These are phyloP conservation scores for Wickerhamomyces sydowiorum DNA, from an alignment of 805 yeast species.

Conservation along the genomic window DNA sequence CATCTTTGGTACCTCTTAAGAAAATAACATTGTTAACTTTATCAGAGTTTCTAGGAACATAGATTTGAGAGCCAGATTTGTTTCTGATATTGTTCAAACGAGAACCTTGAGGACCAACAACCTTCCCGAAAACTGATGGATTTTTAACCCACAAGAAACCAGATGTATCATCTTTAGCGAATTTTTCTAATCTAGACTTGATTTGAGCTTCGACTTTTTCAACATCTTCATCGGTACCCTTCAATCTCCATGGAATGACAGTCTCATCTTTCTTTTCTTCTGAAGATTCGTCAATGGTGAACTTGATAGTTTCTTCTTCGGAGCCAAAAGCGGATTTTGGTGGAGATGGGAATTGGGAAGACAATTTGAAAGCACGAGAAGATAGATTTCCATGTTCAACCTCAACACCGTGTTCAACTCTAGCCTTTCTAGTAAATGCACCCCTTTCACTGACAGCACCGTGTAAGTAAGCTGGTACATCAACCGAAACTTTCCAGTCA, in stretches of 20 bases:
- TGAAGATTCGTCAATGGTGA: slow-evolving; percentile 34
- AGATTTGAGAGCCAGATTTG: slow-evolving; percentile 50
- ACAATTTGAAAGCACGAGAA: slow-evolving; percentile 45
- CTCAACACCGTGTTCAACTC: slow-evolving; percentile 46
- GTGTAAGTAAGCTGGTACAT: slow-evolving; percentile 53
- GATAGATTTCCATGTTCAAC: slow-evolving; percentile 51
- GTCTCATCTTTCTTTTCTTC: slow-evolving; percentile 20
- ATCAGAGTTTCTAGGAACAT: slow-evolving; percentile 57
- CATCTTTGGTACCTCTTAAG: slow-evolving; percentile 54
- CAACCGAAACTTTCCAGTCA: slow-evolving; percentile 43
- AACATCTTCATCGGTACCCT: slow-evolving; percentile 44
- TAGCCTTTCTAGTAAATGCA: slow-evolving; percentile 48
- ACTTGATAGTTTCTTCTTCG: slow-evolving; percentile 33
- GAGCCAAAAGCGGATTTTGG: slow-evolving; percentile 41
- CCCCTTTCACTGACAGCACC: slow-evolving; percentile 65
- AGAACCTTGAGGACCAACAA: slow-evolving; percentile 76
- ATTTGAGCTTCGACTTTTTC: slow-evolving; percentile 48
- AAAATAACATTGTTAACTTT: slow-evolving; percentile 46
- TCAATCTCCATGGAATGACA: slow-evolving; percentile 63
- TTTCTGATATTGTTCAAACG: slow-evolving; percentile 57
- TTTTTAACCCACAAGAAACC: slow-evolving; percentile 63
- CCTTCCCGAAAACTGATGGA: slow-evolving; percentile 46
- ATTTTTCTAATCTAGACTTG: slow-evolving; percentile 41
- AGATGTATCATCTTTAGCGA: slow-evolving; percentile 37
- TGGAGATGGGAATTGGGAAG: slow-evolving; percentile 39